These are phyloP conservation scores for Aspergillus tubingensis DNA, from an alignment of 2,329 filamentous ascomycete species.

Conservation along the genomic window DNA sequence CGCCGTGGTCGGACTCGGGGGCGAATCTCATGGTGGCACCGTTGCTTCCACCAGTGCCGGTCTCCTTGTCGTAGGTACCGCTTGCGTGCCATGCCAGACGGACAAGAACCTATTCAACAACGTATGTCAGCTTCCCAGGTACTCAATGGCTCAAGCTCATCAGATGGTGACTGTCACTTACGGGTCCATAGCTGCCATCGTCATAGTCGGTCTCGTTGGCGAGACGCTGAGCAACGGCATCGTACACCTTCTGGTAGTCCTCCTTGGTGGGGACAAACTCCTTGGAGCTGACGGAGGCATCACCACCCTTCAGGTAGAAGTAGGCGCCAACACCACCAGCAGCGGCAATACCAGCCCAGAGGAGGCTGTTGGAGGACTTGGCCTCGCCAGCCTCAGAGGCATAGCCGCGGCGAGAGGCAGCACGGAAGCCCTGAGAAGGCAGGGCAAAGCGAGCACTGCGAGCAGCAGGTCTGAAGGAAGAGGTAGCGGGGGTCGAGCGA, in stretches of 20 bases:
- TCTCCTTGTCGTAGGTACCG: conserved; percentile 87
- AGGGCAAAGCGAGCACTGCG: conserved; percentile 61
- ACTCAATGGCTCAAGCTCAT: no score
- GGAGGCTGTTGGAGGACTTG: conserved; percentile 53
- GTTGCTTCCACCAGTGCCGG: conserved; percentile 88
- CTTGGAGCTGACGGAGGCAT: conserved; percentile 37
- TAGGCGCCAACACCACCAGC: conserved; percentile 67
- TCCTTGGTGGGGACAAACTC: conserved; percentile 73
- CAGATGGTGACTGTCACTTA: conserved; percentile 32
- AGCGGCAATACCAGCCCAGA: conserved; percentile 62
- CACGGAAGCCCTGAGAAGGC: conserved; percentile 68
- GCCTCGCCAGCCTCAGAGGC: conserved; percentile 65
- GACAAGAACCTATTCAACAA: conserved; percentile 61
- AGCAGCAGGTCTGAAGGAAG: conserved; percentile 44
- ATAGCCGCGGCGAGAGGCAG: conserved; percentile 75
- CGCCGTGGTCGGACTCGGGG: conserved; percentile 85
- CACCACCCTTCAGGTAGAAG: conserved; percentile 59
- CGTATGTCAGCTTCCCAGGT: conserved; percentile 2
- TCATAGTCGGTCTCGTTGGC: conserved; percentile 95
- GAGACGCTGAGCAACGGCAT: conserved; percentile 75
- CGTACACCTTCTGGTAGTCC: conserved; percentile 95
- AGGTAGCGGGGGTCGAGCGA: conserved; percentile 40
- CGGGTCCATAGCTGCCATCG: conserved; percentile 92
- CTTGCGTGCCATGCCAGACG: conserved; percentile 92
- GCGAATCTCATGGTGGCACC: conserved; percentile 96